phyloP scores from a whole-genome alignment of 2,329 filamentous ascomycete genomes.

The Paecilomyces sp. region DNA sequence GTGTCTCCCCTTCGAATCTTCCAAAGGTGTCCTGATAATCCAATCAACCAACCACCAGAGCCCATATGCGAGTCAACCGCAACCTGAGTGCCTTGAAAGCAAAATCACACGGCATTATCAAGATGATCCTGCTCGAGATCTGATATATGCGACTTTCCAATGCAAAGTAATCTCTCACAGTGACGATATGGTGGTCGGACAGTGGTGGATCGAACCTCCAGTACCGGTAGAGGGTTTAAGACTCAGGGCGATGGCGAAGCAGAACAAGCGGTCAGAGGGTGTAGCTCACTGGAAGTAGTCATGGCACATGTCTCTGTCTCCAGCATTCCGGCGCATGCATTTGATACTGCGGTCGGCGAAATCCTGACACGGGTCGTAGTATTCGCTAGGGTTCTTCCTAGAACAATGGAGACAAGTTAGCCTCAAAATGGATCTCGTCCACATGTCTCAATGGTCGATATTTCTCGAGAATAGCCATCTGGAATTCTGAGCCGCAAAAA shows the following conservation, averaged over 20 bases:
- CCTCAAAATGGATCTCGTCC: constrained; percentile 4
- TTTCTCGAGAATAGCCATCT: background rate
- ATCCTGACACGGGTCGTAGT: constrained; percentile 92
- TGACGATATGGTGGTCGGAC: background rate
- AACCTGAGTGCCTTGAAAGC: constrained; percentile 5
- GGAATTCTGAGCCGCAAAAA: constrained; percentile 3
- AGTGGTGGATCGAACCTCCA: background rate
- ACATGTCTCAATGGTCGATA: constrained; percentile 1
- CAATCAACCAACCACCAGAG: background rate
- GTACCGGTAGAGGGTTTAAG: background rate
- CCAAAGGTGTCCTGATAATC: background rate
- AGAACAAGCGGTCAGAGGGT: background rate
- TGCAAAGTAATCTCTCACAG: background rate
- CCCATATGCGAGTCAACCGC: background rate
- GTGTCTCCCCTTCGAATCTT: background rate
- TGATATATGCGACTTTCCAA: background rate
- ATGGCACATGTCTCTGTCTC: constrained; percentile 79
- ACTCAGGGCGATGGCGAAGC: background rate
- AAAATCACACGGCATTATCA: background rate
- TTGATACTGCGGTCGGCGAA: constrained; percentile 77
- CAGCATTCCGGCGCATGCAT: constrained; percentile 82
- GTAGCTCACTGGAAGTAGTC: constrained; percentile 85
- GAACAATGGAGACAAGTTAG: constrained; percentile 1
- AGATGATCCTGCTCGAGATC: background rate
- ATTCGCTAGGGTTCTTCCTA: constrained; percentile 84